These are phyloP conservation scores for Boletus pseudo-olivaceus DNA, from an alignment of 768 basidiomycete genomes.

Conservation along the genomic window DNA sequence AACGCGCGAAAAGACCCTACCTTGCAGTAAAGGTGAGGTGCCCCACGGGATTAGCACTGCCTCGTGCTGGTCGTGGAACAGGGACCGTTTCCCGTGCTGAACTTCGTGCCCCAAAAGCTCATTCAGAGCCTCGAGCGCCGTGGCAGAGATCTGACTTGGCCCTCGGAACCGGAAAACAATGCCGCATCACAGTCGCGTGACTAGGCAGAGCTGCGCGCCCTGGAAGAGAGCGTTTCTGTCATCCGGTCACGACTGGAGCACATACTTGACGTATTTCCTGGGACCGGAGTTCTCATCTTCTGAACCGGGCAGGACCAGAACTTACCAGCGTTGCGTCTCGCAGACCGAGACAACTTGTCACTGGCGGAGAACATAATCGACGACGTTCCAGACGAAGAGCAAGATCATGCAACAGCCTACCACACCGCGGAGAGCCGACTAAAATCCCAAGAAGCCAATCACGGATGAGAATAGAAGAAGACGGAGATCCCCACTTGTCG, in stretches of 20 bases:
- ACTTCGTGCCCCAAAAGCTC: slow-evolving; percentile 7
- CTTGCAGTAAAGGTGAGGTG: slow-evolving; percentile 22
- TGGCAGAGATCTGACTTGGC: slow-evolving; percentile 12
- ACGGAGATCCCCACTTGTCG: slow-evolving; percentile 5
- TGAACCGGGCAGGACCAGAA: neutral
- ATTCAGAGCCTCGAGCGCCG: slow-evolving; percentile 1
- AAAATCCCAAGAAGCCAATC: slow-evolving; percentile 16
- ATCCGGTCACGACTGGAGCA: neutral
- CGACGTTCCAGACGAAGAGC: slow-evolving; percentile 9
- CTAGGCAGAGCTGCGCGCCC: neutral
- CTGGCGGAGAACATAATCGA: slow-evolving; percentile 1
- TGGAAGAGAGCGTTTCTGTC: neutral
- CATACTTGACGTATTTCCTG: neutral
- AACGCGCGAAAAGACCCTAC: slow-evolving; percentile 7
- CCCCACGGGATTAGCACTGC: slow-evolving; percentile 7
- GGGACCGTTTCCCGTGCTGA: slow-evolving; percentile 1
- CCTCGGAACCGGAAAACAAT: slow-evolving; percentile 24
- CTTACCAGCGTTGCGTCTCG: neutral
- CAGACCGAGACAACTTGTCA: neutral
- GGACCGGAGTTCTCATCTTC: neutral
- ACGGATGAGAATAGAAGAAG: slow-evolving; percentile 12
- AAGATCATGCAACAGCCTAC: slow-evolving; percentile 2
- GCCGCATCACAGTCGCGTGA: neutral
- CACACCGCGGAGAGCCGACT: slow-evolving; percentile 24
- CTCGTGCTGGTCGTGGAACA: slow-evolving; percentile 3